Conservation (phyloP, 2,329 filamentous ascomycete species). For the Scedosporium aurantiacum region DNA sequence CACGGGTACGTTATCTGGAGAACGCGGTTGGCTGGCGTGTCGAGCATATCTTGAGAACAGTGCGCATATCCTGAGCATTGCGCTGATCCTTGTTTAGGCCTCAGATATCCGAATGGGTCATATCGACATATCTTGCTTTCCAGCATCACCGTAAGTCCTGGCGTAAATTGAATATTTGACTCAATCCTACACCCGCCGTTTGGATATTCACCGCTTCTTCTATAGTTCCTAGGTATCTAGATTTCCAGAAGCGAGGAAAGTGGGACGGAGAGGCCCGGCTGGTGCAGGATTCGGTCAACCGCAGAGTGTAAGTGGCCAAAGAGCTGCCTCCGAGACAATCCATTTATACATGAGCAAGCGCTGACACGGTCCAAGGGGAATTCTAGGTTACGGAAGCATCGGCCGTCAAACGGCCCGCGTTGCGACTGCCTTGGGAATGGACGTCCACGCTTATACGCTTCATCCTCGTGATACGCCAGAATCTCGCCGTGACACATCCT, state of each 20-base stretch:
- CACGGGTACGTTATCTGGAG: constrained; percentile 31
- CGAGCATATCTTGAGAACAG: neutral
- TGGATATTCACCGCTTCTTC: neutral
- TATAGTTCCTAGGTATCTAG: constrained; percentile 32
- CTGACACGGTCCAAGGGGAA: constrained; percentile 24
- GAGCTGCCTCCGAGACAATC: neutral
- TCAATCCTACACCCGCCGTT: neutral
- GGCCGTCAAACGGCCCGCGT: constrained; percentile 44
- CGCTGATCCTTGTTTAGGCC: constrained; percentile 26
- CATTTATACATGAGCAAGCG: neutral
- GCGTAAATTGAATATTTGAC: neutral
- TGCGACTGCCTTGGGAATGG: constrained; percentile 55
- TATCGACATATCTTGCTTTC: constrained; percentile 37
- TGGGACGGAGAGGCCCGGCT: constrained; percentile 27
- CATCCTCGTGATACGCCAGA: constrained; percentile 56
- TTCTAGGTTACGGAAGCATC: constrained; percentile 44
- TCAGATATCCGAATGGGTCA: constrained; percentile 47
- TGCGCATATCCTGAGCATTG: neutral
- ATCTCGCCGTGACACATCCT: constrained; percentile 52
- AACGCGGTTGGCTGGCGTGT: neutral
- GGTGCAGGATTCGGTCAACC: constrained; percentile 32
- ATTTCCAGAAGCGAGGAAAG: constrained; percentile 28
- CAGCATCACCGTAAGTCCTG: constrained; percentile 32
- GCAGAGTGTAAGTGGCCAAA: constrained; percentile 33
- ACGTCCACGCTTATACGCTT: constrained; percentile 65